Evolutionary conservation across 1,139 yeast genomes (phyloP), one percentile per base, ranked within the genome.

Genomic region (Yamadazyma buinensis): DNA sequence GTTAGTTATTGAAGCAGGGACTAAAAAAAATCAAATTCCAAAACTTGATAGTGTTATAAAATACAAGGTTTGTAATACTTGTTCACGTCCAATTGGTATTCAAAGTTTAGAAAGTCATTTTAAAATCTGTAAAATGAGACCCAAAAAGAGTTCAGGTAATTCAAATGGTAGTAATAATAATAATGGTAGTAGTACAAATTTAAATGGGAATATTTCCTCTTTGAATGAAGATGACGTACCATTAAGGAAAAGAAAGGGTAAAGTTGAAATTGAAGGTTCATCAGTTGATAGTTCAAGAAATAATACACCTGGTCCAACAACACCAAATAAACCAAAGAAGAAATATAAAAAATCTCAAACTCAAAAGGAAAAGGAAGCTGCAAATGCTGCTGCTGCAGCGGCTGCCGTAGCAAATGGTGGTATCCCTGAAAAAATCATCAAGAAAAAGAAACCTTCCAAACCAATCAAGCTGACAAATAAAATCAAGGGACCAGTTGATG

Each of bases 401-500:
- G 66, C 62, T 24, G 48, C 49, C 5, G 25, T 17, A 5, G 42
- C 44, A 13, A 35, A 33, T 20, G 42, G 36, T 18, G 22, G 25
- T 2, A 18, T 21, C 3, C 32, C 20, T 10, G 38, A 34, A 21
- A 38, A 38, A 10, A 21, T 28, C 8, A 22, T 26, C 10, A 39
- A 36, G 4, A 38, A 34, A 21, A 62, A 57, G 55, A 68, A 59
- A 49, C 63, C 53, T 50, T 72, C 64, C 42, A 72, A 78, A 44
- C 67, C 69, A 21, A 70, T 82, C 1, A 83, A 83, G 48, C 70
- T 75, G 24, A 33, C 36, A 6, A 31, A 29, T 24, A 46, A 46
- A 28, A 44, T 38, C 8, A 85, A 84, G 47, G 92, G 87, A 3
- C 86, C 90, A 0, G 95, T 90, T 26, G 95, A 92, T 57, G 95